Percentiles rank a stretch among this genome's conserved stretches.
These are phyloP conservation scores for Diospyros kaki DNA, from an alignment of 148 eudicot species.

Conservation along the genomic window DNA sequence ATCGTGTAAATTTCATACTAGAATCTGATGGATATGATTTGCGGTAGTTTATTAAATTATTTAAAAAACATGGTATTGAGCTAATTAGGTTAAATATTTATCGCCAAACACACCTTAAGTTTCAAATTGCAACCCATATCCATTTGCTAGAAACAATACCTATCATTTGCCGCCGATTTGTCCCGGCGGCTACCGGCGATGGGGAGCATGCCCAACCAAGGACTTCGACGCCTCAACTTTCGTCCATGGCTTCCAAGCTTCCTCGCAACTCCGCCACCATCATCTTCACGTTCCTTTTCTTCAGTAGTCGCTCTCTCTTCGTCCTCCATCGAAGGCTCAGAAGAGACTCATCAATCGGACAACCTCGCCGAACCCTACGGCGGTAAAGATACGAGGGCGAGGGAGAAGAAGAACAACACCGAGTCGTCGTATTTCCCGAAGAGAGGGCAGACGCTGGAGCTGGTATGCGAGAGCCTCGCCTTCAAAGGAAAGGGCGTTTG, in stretches of 20 bases:
- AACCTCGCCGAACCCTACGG: background rate
- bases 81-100: no score
- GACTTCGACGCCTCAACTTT: constrained; percentile 36
- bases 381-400: background rate
- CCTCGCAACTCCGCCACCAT: constrained; percentile 16
- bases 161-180: constrained; percentile 7
- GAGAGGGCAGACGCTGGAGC: constrained; percentile 72
- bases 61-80: no score
- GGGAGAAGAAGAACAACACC: constrained; percentile 9
- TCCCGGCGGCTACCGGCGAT: background rate
- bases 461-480: constrained; percentile 69
- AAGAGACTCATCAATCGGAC: constrained; percentile 10
- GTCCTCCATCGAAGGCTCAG: constrained; percentile 20
- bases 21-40: no score
- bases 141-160: background rate
- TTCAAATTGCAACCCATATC: background rate
- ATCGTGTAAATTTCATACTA: no score
- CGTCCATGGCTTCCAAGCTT: constrained; percentile 36
- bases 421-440: constrained; percentile 70
- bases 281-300: constrained; percentile 17
- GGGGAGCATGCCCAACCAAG: constrained; percentile 28
- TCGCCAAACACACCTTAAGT: background rate
- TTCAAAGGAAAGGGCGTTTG: constrained; percentile 90
- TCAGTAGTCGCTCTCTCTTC: constrained; percentile 18
- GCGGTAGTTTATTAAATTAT: no score